Evolutionary conservation across 331 rosid genomes (phyloP).

Genomic region (Stylosanthes scabra): DNA sequence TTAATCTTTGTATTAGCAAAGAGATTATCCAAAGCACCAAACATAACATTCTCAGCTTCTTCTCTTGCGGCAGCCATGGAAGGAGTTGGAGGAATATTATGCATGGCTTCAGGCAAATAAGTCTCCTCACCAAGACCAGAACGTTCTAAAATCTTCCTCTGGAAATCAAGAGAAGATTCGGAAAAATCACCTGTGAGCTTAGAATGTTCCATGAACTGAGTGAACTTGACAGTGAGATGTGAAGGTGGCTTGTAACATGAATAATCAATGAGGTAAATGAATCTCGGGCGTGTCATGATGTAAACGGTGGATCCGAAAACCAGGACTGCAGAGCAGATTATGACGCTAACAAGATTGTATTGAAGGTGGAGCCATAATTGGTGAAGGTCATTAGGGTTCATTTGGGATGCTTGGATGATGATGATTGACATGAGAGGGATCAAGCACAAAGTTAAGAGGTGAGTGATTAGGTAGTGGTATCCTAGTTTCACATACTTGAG

Average conservation of each 20-base stretch:
- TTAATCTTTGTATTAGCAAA: slow-evolving; percentile 55
- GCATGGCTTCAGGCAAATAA: slow-evolving; percentile 60
- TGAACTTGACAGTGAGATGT: slow-evolving; percentile 24
- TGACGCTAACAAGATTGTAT: slow-evolving; percentile 52
- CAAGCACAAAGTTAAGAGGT: slow-evolving; percentile 53
- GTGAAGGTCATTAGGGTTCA: slow-evolving; percentile 55
- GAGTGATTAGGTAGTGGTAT: slow-evolving; percentile 60
- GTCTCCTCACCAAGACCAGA: slow-evolving; percentile 78
- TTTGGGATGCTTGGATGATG: slow-evolving; percentile 51
- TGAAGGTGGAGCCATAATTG: slow-evolving; percentile 62
- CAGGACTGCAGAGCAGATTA: slow-evolving; percentile 39
- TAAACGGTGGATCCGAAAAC: slow-evolving; percentile 61
- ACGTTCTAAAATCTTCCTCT: slow-evolving; percentile 65
- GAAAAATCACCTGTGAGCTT: slow-evolving; percentile 55
- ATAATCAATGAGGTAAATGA: slow-evolving; percentile 69
- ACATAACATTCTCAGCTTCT: slow-evolving; percentile 73
- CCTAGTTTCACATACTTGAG: slow-evolving; percentile 53
- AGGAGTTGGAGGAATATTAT: slow-evolving; percentile 53
- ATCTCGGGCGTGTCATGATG: slow-evolving; percentile 58
- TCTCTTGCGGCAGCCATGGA: slow-evolving; percentile 63
- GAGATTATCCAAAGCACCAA: slow-evolving; percentile 63
- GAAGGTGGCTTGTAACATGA: slow-evolving; percentile 60
- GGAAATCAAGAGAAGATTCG: slow-evolving; percentile 62
- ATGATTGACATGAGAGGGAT: slow-evolving; percentile 56
- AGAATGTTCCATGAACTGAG: slow-evolving; percentile 53